phyloP scores from a whole-genome alignment of 352 stramenopile genomes.

The Phytophthora agathidicida region DNA sequence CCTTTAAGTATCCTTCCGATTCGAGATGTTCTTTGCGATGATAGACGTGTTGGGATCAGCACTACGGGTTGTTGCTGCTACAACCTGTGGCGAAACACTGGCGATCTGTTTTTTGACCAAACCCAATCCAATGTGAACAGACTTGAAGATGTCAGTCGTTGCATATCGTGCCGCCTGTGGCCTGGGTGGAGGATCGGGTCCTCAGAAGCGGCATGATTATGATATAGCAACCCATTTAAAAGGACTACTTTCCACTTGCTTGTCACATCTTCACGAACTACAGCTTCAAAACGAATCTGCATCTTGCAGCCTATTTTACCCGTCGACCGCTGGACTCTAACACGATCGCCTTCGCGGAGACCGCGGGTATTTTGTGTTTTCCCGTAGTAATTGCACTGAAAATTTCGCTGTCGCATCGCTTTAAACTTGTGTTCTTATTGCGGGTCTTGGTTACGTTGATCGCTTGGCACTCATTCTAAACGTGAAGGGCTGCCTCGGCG shows the following conservation, averaged over 20 bases:
- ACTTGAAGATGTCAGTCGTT: no score
- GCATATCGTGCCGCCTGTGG: neutral
- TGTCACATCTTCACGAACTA: no score
- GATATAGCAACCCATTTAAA: neutral
- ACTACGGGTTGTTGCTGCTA: neutral
- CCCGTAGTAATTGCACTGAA: neutral
- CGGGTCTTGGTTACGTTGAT: conserved; percentile 9
- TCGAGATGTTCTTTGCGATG: neutral
- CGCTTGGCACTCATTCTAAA: neutral
- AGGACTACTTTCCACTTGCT: no score
- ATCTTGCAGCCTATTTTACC: conserved; percentile 7
- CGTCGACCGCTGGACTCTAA: neutral
- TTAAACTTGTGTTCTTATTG: conserved; percentile 11
- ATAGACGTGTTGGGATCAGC: neutral
- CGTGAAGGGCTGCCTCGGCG: conserved; percentile 1
- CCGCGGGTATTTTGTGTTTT: neutral
- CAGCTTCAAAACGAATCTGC: conserved; percentile 5
- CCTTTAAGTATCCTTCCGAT: neutral
- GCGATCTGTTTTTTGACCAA: neutral
- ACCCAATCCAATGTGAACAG: no score
- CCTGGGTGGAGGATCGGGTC: neutral
- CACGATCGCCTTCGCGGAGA: neutral
- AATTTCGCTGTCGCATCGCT: conserved; percentile 1
- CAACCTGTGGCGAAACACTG: neutral
- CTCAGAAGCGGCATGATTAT: conserved; percentile 1